These are phyloP conservation scores for Arachis hypogaea DNA, from an alignment of 306 rosid genomes.

Conservation along the genomic window DNA sequence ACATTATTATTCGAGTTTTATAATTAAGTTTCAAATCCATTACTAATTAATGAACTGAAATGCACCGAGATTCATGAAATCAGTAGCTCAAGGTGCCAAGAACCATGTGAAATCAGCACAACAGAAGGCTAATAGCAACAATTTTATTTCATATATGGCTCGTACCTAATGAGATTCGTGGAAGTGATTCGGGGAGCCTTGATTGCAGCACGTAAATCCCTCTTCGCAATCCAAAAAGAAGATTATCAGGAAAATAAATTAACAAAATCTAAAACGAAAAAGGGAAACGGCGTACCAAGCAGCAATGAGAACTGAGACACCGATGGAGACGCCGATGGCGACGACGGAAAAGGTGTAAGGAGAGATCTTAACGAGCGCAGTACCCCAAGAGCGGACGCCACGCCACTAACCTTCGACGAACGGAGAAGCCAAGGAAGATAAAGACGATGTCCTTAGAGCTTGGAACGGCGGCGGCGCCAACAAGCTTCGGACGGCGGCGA, in stretches of 20 bases:
- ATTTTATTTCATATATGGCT: not conserved
- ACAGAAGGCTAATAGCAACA: too few relatives aligned
- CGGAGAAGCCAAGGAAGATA: too few relatives aligned
- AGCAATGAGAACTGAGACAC: constrained; percentile 61
- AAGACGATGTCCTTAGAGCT: too few relatives aligned
- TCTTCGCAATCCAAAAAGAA: constrained; percentile 47
- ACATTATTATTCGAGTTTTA: too few relatives aligned
- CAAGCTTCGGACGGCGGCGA: too few relatives aligned
- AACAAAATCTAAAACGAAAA: not conserved
- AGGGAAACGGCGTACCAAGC: constrained; percentile 43
- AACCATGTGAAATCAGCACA: too few relatives aligned
- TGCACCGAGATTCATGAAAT: too few relatives aligned
- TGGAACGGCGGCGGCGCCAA: too few relatives aligned
- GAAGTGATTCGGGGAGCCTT: constrained; percentile 98
- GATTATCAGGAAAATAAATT: not conserved
- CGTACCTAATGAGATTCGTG: constrained; percentile 88
- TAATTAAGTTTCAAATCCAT: too few relatives aligned
- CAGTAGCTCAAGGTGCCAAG: too few relatives aligned
- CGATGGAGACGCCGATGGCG: constrained; percentile 51
- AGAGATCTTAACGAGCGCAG: constrained; percentile 51
- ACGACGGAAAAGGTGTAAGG: constrained; percentile 55
- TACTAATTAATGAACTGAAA: too few relatives aligned
- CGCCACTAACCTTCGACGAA: too few relatives aligned
- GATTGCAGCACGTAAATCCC: constrained; percentile 95
- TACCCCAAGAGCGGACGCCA: constrained; percentile 46